Percentiles rank a stretch among this genome's conserved stretches.
These are phyloP conservation scores for Colletotrichum sp. DNA, from an alignment of 2,329 filamentous ascomycete genomes.

Conservation along the genomic window DNA sequence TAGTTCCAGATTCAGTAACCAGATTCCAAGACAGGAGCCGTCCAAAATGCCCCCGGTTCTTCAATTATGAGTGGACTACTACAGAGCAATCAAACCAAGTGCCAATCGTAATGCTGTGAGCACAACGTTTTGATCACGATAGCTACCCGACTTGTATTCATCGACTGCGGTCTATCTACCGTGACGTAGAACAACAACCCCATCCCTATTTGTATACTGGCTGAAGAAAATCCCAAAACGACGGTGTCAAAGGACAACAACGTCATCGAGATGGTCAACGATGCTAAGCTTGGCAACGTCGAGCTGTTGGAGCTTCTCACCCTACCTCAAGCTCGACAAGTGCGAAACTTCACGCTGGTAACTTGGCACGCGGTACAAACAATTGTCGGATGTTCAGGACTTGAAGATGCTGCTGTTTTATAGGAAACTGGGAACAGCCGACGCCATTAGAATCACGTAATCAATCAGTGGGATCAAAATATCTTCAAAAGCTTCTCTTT, in stretches of 20 bases:
- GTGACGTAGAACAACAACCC: background rate
- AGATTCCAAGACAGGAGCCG: background rate
- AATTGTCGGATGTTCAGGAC: background rate
- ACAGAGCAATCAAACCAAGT: background rate
- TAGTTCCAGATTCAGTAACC: background rate
- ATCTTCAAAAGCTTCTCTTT: background rate
- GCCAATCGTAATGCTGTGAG: no score
- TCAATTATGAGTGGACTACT: background rate
- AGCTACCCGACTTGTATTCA: background rate
- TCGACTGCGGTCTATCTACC: background rate
- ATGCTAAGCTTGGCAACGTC: no score
- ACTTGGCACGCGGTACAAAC: rapidly evolving
- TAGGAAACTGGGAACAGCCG: background rate
- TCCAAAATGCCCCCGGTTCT: background rate
- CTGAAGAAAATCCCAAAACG: background rate
- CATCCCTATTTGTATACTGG: background rate
- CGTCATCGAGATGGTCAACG: no score
- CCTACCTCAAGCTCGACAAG: background rate
- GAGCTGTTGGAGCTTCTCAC: no score
- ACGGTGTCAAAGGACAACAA: background rate
- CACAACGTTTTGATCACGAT: no score
- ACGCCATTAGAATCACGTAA: background rate
- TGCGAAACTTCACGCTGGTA: background rate
- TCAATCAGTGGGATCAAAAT: background rate
- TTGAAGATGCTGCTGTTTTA: background rate